Conservation (phyloP, 257 asterid genomes). For the Vinca minor region DNA sequence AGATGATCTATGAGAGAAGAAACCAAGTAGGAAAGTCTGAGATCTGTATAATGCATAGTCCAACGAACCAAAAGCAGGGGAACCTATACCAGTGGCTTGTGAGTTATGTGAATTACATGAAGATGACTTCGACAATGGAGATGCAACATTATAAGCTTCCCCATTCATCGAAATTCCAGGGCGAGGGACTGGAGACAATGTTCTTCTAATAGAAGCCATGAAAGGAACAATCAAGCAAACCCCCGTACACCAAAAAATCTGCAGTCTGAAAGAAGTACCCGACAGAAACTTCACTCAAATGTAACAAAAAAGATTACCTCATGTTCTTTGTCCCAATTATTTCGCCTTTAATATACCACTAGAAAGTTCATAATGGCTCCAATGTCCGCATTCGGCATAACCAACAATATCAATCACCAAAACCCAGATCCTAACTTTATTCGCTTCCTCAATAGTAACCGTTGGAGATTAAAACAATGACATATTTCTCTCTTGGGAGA, state of each 20-base stretch:
- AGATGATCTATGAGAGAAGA: conserved; percentile 45
- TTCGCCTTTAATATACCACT: not conserved
- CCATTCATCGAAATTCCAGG: conserved; percentile 39
- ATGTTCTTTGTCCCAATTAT: not conserved
- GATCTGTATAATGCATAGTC: conserved; percentile 42
- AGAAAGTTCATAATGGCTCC: not conserved
- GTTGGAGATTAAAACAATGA: not conserved
- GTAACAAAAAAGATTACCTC: not conserved
- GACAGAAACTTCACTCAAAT: not conserved
- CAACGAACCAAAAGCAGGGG: conserved; percentile 38
- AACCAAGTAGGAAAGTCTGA: conserved; percentile 36
- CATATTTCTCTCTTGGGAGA: not conserved
- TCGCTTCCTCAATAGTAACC: not conserved
- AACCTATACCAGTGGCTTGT: conserved; percentile 21
- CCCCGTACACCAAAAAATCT: conserved; percentile 1
- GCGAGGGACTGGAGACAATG: conserved; percentile 55
- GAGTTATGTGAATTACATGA: conserved; percentile 39
- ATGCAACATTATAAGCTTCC: conserved; percentile 49
- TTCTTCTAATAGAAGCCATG: conserved; percentile 73
- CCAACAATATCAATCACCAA: not conserved
- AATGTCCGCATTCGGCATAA: not conserved
- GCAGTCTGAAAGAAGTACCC: not conserved
- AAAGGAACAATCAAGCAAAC: conserved; percentile 3
- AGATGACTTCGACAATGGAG: conserved; percentile 60
- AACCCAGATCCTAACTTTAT: not conserved